A percentile compares a stretch with the other conserved stretches of the same genome.
These are phyloP conservation scores for Amorphotheca resinae DNA, from an alignment of 495 filamentous ascomycete genomes.

Conservation along the genomic window DNA sequence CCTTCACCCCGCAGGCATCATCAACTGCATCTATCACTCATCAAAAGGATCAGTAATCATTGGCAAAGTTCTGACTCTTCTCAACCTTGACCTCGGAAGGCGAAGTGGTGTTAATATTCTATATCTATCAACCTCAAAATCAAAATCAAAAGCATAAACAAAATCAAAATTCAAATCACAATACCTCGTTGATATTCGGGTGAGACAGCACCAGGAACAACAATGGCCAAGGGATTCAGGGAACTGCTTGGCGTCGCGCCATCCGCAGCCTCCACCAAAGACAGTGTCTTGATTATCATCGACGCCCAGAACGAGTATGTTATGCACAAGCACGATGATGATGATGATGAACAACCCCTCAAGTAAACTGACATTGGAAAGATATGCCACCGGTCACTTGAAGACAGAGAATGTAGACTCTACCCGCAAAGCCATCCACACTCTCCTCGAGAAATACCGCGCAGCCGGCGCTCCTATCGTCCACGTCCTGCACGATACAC, in stretches of 20 bases:
- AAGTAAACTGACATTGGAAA: conserved; percentile 23
- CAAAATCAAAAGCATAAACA: too few relatives aligned
- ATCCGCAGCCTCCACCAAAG: conserved; percentile 35
- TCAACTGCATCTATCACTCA: not conserved
- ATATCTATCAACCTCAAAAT: too few relatives aligned
- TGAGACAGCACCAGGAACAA: not conserved
- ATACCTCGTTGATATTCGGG: too few relatives aligned
- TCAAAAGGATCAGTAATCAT: not conserved
- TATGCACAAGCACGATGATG: too few relatives aligned
- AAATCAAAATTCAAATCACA: too few relatives aligned
- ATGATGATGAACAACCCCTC: too few relatives aligned
- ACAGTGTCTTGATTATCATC: conserved; percentile 48
- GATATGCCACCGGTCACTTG: conserved; percentile 43
- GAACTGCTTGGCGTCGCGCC: conserved; percentile 32
- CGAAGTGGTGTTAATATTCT: too few relatives aligned
- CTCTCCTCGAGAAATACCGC: conserved; percentile 41
- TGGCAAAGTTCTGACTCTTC: too few relatives aligned
- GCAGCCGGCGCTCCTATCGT: conserved; percentile 35
- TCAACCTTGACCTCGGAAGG: too few relatives aligned
- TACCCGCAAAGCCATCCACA: conserved; percentile 34
- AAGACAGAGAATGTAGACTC: conserved; percentile 33
- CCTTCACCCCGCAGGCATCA: too few relatives aligned
- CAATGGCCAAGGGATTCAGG: conserved; percentile 35
- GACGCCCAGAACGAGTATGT: conserved; percentile 37
- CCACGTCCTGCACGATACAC: conserved; percentile 42